These are phyloP conservation scores for Beta corolliflora DNA, from an alignment of 179 eudicot genomes.

Conservation along the genomic window DNA sequence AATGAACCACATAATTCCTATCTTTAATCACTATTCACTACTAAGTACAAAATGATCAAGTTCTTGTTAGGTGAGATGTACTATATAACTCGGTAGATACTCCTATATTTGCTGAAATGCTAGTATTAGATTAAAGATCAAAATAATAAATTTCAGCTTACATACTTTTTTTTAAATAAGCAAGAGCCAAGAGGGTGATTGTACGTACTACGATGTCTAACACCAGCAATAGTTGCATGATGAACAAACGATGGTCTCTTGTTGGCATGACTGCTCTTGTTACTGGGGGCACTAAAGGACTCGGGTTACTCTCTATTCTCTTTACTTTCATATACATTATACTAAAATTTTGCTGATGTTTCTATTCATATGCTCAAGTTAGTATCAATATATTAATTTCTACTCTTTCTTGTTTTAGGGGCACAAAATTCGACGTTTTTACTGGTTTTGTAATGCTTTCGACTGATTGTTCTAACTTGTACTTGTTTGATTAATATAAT, in stretches of 20 bases:
- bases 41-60: too few species aligned
- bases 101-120: background rate
- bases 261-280: slow-evolving; percentile 36
- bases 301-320: slow-evolving; percentile 24
- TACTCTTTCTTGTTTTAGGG: too few species aligned
- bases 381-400: background rate
- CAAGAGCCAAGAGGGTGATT: too few species aligned
- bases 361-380: background rate
- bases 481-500: too few species aligned
- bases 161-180: background rate
- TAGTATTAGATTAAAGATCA: background rate
- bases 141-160: background rate
- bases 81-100: background rate
- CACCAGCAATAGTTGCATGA: background rate
- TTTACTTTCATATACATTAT: background rate
- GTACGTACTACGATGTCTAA: background rate
- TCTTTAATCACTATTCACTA: too few species aligned
- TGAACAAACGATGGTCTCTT: slow-evolving; percentile 28
- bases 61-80: too few species aligned
- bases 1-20: too few species aligned
- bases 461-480: too few species aligned
- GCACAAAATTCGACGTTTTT: too few species aligned
- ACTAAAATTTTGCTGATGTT: background rate
- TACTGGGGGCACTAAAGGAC: slow-evolving; percentile 36
- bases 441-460: too few species aligned